Conservation (phyloP, 2,329 filamentous ascomycete genomes). For the Tolypocladium tropicale region DNA sequence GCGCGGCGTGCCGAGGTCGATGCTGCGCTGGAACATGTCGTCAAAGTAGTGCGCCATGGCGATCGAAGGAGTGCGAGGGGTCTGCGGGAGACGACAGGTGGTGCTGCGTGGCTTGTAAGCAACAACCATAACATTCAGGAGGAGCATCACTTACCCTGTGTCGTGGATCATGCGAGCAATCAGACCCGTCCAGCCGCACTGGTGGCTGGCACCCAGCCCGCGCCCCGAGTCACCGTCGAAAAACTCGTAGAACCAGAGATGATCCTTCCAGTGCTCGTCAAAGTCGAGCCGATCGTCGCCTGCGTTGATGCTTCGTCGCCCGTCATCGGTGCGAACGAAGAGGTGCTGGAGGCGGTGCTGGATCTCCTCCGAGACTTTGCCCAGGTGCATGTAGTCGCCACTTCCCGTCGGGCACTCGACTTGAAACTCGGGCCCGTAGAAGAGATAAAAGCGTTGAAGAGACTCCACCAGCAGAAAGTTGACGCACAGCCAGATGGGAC, state of each 20-base stretch:
- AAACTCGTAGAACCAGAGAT: slow-evolving; percentile 92
- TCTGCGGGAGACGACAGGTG: slow-evolving; percentile 85
- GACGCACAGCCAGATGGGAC: slow-evolving; percentile 90
- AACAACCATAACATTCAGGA: neutral
- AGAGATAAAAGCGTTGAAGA: slow-evolving; percentile 90
- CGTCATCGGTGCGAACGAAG: slow-evolving; percentile 75
- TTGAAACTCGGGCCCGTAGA: slow-evolving; percentile 80
- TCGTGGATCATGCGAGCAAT: slow-evolving; percentile 97
- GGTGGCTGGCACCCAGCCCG: slow-evolving; percentile 84
- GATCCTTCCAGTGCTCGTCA: slow-evolving; percentile 78
- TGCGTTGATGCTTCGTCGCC: slow-evolving; percentile 78
- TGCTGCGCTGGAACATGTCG: slow-evolving; percentile 57
- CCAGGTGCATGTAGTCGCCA: slow-evolving; percentile 90
- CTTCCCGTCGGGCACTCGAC: slow-evolving; percentile 92
- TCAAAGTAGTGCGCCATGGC: slow-evolving; percentile 94
- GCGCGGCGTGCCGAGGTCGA: slow-evolving; percentile 25
- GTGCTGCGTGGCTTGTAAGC: slow-evolving; percentile 40
- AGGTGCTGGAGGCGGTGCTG: slow-evolving; percentile 91
- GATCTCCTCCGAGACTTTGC: slow-evolving; percentile 87
- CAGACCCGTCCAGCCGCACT: slow-evolving; percentile 92
- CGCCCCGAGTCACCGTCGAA: slow-evolving; percentile 89
- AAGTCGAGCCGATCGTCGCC: slow-evolving; percentile 81
- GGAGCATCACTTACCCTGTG: slow-evolving; percentile 62
- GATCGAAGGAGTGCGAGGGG: slow-evolving; percentile 74
- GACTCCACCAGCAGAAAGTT: slow-evolving; percentile 93